A percentile compares a stretch with the other conserved stretches of the same genome.
phyloP scores from a whole-genome alignment of 352 stramenopile species.

The Globisporangium spiculum region DNA sequence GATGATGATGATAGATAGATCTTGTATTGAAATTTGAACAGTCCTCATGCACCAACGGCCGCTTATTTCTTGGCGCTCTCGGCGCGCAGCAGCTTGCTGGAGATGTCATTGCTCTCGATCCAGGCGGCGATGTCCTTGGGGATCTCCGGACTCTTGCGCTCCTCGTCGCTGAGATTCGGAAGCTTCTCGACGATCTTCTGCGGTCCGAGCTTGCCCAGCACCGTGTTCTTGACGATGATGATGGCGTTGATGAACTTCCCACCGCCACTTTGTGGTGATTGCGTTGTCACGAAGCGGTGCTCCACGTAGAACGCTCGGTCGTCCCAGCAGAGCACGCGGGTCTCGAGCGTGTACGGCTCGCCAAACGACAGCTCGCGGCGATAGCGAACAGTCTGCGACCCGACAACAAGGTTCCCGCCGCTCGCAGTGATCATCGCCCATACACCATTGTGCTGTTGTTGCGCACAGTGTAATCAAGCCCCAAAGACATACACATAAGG shows the following conservation, averaged over 20 bases:
- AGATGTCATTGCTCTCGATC: constrained; percentile 76
- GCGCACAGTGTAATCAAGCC: neutral
- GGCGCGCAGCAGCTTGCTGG: constrained; percentile 62
- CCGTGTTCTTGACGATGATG: constrained; percentile 85
- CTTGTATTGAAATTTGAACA: neutral
- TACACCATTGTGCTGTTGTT: constrained; percentile 53
- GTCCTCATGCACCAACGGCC: neutral
- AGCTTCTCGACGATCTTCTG: constrained; percentile 65
- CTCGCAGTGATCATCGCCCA: constrained; percentile 54
- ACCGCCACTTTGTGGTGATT: constrained; percentile 12
- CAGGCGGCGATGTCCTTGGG: constrained; percentile 54
- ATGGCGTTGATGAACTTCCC: constrained; percentile 80
- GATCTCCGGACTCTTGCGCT: constrained; percentile 36
- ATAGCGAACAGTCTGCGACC: constrained; percentile 78
- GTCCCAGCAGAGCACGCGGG: constrained; percentile 80
- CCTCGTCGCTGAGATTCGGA: constrained; percentile 25
- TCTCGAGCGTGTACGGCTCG: constrained; percentile 66
- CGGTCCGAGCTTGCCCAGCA: constrained; percentile 61
- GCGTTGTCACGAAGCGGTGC: constrained; percentile 77
- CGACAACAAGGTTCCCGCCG: constrained; percentile 78
- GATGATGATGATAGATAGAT: neutral
- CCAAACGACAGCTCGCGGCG: constrained; percentile 74
- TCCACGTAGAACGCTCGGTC: constrained; percentile 83
- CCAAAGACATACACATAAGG: neutral
- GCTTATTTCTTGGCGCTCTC: constrained; percentile 19